Base-by-base conservation (phyloP, 495 filamentous ascomycete genomes). In the Rostrohypoxylon terebratum region DNA sequence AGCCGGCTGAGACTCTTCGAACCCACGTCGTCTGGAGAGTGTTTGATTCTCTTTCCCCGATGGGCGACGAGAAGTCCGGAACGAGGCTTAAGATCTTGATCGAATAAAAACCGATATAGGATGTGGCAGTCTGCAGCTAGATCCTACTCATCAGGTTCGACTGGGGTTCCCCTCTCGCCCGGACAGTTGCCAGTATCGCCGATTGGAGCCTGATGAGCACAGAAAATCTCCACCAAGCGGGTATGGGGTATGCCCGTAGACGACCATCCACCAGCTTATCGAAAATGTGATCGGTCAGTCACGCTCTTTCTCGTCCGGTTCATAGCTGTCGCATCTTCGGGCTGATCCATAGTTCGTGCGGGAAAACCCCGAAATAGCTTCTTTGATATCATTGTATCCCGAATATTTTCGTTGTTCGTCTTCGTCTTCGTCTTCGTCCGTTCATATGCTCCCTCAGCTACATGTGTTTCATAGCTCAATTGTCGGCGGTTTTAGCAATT, bases 151-250 rank as follows among this genome's bases (percentile, higher is more conserved):
- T 57, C 44, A 20, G 25, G 33, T 18, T 64, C 50, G 28, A 63
- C 23, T 18, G 3, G 20, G n/a, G 4, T 61, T 25, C 57, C 38
- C 59, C 47, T 45, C 34, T 63, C 48, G 28, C 36, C 36, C 55
- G 59, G 38, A 59, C 45, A 57, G 34, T 20, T 20, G 59, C 53
- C 59, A 72, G 21, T n/a, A 38, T 34, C 53, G 59, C 64, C 69
- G 64, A 68, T 68, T 72, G 69, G 69, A 34, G 33, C 40, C 25
- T 20, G 45, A 47, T 53, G 51, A 59, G 48, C 23, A 59, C 54
- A 63, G 23, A 59, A 42, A 44, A 58, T 50, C 69, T 23, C 69
- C 63, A 45, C 69, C 34, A 13, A 33, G 69, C 48, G 50, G 45
- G 54, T 38, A 61, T 55, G 58, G 50, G 45, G 54, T 38, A 61